Evolutionary conservation across 805 yeast genomes (phyloP).

Genomic region (Yamadazyma scolyti): DNA sequence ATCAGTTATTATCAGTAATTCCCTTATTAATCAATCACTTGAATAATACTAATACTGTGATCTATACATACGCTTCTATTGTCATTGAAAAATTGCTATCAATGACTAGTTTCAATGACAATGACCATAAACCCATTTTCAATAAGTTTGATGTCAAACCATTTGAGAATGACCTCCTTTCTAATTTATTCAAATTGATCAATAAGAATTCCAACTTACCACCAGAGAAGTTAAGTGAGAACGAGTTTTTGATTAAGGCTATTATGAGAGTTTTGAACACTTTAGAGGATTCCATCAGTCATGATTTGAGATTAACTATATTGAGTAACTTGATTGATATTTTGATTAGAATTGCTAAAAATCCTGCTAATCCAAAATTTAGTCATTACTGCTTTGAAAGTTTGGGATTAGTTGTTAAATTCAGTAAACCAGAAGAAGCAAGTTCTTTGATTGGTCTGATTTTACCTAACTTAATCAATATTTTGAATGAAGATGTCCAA

Average conservation of each 20-base stretch:
- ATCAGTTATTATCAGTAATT: conserved; percentile 72
- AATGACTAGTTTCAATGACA: conserved; percentile 55
- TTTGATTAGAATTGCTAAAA: conserved; percentile 66
- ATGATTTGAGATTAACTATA: conserved; percentile 40
- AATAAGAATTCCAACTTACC: conserved; percentile 29
- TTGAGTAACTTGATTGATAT: conserved; percentile 68
- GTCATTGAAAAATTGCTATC: conserved; percentile 87
- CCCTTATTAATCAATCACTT: conserved; percentile 76
- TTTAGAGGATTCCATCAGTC: conserved; percentile 59
- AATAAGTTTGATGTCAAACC: conserved; percentile 68
- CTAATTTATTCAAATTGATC: conserved; percentile 66
- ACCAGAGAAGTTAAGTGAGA: conserved; percentile 92
- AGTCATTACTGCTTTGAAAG: conserved; percentile 90
- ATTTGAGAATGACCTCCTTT: conserved; percentile 55
- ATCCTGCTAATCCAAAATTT: conserved; percentile 94
- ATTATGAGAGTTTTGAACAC: conserved; percentile 77
- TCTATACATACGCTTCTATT: conserved; percentile 89
- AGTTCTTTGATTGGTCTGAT: conserved; percentile 44
- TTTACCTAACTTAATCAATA: conserved; percentile 62
- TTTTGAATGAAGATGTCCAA: conserved; percentile 80
- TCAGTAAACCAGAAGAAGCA: conserved; percentile 28
- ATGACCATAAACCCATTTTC: conserved; percentile 58
- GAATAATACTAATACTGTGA: conserved; percentile 59
- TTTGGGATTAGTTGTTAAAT: conserved; percentile 70
- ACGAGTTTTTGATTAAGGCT: conserved; percentile 88